Conservation (phyloP, 345 rosid species). For the Boechera retrofracta region DNA sequence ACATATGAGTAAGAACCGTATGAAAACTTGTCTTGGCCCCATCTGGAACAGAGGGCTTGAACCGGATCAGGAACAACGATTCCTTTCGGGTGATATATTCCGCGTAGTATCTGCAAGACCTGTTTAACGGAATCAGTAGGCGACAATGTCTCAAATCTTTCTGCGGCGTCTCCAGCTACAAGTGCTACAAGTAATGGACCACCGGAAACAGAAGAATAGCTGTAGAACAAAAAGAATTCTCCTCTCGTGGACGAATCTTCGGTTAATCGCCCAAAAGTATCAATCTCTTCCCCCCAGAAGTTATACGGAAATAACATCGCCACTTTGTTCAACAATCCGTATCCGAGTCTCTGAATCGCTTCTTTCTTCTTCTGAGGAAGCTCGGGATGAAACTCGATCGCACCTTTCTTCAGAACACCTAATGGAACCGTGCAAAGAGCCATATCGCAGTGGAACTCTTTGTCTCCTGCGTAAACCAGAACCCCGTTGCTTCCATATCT, state of each 20-base stretch:
- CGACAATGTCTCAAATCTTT: constrained; percentile 76
- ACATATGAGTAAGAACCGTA: constrained; percentile 93
- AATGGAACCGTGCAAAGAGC: constrained; percentile 86
- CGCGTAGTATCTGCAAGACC: constrained; percentile 74
- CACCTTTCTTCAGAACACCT: constrained; percentile 86
- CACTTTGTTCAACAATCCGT: constrained; percentile 85
- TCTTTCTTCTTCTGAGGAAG: constrained; percentile 85
- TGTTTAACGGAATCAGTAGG: constrained; percentile 84
- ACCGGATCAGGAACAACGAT: constrained; percentile 95
- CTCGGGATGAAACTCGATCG: constrained; percentile 77
- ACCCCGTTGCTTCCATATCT: constrained; percentile 82
- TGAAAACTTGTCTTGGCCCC: constrained; percentile 87
- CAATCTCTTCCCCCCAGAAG: constrained; percentile 93
- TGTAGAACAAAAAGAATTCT: constrained; percentile 92
- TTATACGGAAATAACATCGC: constrained; percentile 86
- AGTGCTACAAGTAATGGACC: constrained; percentile 93
- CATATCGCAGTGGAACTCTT: constrained; percentile 85
- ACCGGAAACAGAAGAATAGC: constrained; percentile 89
- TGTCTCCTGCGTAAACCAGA: constrained; percentile 73
- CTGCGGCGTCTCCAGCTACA: constrained; percentile 92
- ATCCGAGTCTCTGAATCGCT: constrained; percentile 84
- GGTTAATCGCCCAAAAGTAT: constrained; percentile 88
- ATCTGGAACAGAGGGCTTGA: constrained; percentile 88
- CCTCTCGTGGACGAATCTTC: constrained; percentile 83
- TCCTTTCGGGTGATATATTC: constrained; percentile 87